Conservation (phyloP, 495 filamentous ascomycete species). For the Tuber brumale region DNA sequence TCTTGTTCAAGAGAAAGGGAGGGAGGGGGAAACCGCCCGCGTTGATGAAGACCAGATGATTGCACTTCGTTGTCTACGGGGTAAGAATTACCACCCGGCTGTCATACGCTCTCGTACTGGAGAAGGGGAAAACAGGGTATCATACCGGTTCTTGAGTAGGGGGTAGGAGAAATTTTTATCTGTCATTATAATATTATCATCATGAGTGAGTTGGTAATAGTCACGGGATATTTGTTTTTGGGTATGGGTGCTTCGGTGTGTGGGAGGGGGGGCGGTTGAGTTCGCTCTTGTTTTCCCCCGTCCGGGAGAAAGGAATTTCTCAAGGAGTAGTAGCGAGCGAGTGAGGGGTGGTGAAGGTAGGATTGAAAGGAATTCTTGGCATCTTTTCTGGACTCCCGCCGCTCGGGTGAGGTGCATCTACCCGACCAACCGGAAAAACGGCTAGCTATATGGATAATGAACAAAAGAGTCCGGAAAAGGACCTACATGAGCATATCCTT, state of each 20-base stretch:
- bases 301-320: background rate
- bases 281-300: background rate
- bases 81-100: background rate
- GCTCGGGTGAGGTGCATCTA: background rate
- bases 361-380: background rate
- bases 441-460: background rate
- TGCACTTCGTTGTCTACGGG: no score
- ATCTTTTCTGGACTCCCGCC: background rate
- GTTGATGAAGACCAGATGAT: background rate
- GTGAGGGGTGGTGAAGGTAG: background rate
- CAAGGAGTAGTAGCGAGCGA: background rate
- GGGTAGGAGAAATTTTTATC: background rate
- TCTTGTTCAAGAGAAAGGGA: background rate
- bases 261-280: background rate
- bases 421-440: no score
- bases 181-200: background rate
- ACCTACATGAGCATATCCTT: background rate
- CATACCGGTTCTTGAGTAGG: background rate
- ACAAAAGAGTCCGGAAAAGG: background rate
- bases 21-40: rapidly evolving
- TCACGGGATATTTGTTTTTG: background rate
- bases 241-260: background rate
- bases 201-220: background rate
- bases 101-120: no score
- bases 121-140: no score